Conservation (phyloP, 768 basidiomycete genomes). For the Scleroderma bovista region DNA sequence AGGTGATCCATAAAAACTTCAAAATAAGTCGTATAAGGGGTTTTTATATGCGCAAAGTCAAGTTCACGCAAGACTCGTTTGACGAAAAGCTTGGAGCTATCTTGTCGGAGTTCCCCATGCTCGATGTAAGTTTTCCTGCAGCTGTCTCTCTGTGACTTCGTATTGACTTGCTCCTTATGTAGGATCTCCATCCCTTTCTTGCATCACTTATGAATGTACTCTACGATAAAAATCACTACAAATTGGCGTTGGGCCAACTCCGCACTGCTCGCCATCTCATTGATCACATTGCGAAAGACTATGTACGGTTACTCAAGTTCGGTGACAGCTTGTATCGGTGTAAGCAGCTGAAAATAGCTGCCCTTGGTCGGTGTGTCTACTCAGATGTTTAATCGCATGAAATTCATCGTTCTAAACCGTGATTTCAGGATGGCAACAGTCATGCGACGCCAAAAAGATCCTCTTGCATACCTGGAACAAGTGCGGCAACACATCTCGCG, state of each 20-base stretch:
- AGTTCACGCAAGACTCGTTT: conserved; percentile 95
- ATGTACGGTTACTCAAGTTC: conserved; percentile 93
- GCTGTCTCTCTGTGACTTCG: not conserved
- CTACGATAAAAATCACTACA: conserved; percentile 99
- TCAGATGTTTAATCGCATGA: not conserved
- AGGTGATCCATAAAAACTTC: conserved; percentile 99
- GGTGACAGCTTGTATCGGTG: conserved; percentile 97
- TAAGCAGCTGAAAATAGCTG: conserved; percentile 97
- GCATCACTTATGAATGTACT: conserved; percentile 95
- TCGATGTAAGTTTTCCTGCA: conserved; percentile 64
- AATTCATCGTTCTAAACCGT: conserved; percentile 3
- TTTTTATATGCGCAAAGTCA: conserved; percentile 99
- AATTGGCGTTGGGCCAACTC: conserved; percentile 94
- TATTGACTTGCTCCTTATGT: conserved; percentile 3
- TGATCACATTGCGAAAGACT: conserved; percentile 96
- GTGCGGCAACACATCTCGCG: conserved; percentile 98
- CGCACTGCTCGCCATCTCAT: conserved; percentile 94
- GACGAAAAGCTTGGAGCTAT: conserved; percentile 94
- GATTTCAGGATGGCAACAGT: conserved; percentile 89
- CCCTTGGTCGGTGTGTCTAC: conserved; percentile 81
- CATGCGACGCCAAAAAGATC: conserved; percentile 98
- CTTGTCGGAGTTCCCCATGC: conserved; percentile 93
- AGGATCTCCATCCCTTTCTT: conserved; percentile 95
- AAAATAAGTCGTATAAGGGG: conserved; percentile 98
- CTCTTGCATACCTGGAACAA: conserved; percentile 96